Evolutionary conservation across 306 rosid species (phyloP), one percentile per base, ranked within the genome.

Genomic region (Lupinus albus): DNA sequence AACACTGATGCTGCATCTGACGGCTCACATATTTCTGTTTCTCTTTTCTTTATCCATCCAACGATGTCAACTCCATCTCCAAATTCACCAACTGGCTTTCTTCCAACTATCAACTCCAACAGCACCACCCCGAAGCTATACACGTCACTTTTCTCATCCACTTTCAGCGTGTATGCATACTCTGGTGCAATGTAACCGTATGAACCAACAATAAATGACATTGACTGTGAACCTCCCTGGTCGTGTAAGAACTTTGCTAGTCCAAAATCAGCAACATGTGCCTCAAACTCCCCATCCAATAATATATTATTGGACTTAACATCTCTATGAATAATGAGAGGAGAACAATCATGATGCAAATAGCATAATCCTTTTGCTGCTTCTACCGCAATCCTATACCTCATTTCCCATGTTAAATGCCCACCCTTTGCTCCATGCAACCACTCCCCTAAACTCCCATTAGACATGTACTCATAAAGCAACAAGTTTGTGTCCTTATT

Each of bases 101-200:
- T 83, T 20, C 98, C 98, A 3, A 86, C 84, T 11, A 92, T 77
- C 28, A 92, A 79, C 82, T 92, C 98, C 79, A 93, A 42, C 61
- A 93, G 62, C 18, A 93, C 98, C 9, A 93, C 97, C 0, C 98
- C 98, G 4, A 92, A 89, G 17, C 98, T 92, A 60, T 92, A 92
- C 68, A 92, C 98, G 6, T 92, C 98, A 14, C 95, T 92, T 44
- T 92, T 92, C 84, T 92, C 96, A 41, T 89, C 98, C 76, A 92
- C 98, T 72, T 83, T 92, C 50, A 92, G 56, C 3, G 96, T 92
- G 82, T 92, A 89, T 0, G 98, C 98, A 8, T 92, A 92, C 88
- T 92, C 96, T 92, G 98, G 98, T 6, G 98, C 98, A 14, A 93
- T 93, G 88, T 93, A 93, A 25, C 98, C 98, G 8, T 93, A 93